Evolutionary conservation across 306 rosid genomes (phyloP).

Genomic region (Malus domestica): DNA sequence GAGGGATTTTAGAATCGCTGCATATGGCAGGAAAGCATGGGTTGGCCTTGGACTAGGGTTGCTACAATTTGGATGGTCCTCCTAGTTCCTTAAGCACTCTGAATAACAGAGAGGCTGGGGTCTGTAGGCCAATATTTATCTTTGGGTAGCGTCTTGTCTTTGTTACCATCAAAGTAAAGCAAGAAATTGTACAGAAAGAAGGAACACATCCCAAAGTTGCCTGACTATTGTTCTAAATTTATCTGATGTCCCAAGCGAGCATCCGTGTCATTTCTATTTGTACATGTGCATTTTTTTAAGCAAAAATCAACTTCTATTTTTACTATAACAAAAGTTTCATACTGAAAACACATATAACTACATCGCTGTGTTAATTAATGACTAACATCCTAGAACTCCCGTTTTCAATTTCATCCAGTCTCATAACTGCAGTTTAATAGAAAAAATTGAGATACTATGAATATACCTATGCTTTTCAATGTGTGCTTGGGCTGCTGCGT

Average conservation of each 20-base stretch:
- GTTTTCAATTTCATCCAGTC: background rate
- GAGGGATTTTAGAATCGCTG: background rate
- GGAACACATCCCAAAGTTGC: background rate
- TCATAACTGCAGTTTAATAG: background rate
- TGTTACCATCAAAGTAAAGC: background rate
- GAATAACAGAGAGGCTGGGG: background rate
- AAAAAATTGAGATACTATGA: background rate
- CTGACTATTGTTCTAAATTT: background rate
- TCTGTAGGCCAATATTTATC: background rate
- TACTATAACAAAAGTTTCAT: background rate
- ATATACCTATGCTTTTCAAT: conserved; percentile 81
- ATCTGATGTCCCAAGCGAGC: background rate
- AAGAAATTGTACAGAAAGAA: background rate
- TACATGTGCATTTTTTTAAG: background rate
- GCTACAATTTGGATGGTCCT: background rate
- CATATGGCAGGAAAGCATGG: background rate
- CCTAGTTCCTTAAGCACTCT: background rate
- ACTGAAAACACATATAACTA: background rate
- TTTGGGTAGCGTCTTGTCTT: background rate
- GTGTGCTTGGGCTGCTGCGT: conserved; percentile 58
- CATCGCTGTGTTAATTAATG: too few relatives aligned
- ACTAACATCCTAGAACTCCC: background rate
- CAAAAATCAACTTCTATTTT: background rate
- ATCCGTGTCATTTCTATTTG: background rate
- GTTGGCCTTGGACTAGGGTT: background rate